phyloP scores from a whole-genome alignment of 192 early-diverging fungal genomes.

The Piromyces sp. region DNA sequence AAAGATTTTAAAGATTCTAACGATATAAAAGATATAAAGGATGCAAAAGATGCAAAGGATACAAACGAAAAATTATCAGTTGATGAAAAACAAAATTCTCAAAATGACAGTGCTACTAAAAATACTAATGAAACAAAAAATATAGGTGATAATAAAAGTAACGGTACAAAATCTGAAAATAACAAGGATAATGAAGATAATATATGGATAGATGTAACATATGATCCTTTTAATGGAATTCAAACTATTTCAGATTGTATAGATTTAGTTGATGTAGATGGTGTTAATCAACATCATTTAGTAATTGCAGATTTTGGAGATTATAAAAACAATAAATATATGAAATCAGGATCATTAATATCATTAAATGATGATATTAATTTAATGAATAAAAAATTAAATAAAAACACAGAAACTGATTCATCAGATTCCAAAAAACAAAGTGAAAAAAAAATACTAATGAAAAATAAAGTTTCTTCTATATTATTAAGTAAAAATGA shows the following conservation, averaged over 20 bases:
- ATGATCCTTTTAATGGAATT: not conserved
- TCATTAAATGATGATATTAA: not conserved
- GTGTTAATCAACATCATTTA: not conserved
- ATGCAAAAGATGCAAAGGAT: no score
- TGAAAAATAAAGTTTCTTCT: not conserved
- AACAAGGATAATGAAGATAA: not conserved
- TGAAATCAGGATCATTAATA: not conserved
- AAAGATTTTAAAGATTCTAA: no score
- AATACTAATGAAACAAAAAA: not conserved
- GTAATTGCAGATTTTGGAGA: not conserved
- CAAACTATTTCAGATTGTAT: not conserved
- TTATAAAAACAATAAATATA: not conserved
- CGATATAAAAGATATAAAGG: no score
- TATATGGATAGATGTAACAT: not conserved
- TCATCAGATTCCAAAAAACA: not conserved
- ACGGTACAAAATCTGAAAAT: not conserved
- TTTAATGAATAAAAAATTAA: not conserved
- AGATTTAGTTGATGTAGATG: not conserved
- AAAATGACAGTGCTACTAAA: no score
- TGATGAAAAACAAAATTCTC: no score
- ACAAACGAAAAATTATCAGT: no score
- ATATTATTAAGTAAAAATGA: not conserved
- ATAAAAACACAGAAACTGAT: not conserved
- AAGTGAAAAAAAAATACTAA: not conserved
- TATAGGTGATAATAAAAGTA: not conserved